phyloP scores from a whole-genome alignment of 495 filamentous ascomycete genomes.

The Penicillium paxilli region DNA sequence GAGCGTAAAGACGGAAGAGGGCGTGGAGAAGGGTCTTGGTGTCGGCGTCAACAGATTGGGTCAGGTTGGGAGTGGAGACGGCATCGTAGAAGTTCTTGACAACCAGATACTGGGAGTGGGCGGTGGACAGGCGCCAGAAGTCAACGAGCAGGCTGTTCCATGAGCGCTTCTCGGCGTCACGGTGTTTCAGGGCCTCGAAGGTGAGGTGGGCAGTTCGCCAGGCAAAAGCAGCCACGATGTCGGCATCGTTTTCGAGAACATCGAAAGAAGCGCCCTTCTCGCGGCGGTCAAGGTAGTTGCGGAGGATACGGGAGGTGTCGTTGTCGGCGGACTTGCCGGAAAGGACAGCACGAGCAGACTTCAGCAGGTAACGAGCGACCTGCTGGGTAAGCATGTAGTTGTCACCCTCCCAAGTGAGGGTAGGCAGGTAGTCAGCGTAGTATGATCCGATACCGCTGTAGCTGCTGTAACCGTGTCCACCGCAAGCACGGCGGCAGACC shows the following conservation, averaged over 20 bases:
- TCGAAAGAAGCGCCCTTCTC: constrained; percentile 70
- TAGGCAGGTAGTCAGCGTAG: constrained; percentile 71
- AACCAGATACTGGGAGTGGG: constrained; percentile 67
- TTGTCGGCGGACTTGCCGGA: constrained; percentile 54
- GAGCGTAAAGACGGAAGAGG: constrained; percentile 65
- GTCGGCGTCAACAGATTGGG: constrained; percentile 48
- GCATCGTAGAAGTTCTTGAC: constrained; percentile 73
- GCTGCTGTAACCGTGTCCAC: constrained; percentile 71
- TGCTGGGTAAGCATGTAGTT: constrained; percentile 81
- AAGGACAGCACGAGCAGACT: constrained; percentile 63
- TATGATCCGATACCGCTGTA: constrained; percentile 67
- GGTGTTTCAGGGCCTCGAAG: constrained; percentile 70
- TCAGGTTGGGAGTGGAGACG: constrained; percentile 50
- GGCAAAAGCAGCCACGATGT: constrained; percentile 68
- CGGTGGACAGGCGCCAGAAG: constrained; percentile 69
- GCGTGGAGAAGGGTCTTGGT: constrained; percentile 55
- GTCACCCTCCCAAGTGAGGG: constrained; percentile 65
- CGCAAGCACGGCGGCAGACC: constrained; percentile 68
- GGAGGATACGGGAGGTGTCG: constrained; percentile 59
- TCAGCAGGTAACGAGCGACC: constrained; percentile 69
- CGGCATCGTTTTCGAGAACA: constrained; percentile 59
- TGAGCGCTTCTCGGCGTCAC: constrained; percentile 65
- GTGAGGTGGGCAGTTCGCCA: constrained; percentile 69
- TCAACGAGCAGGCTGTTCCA: constrained; percentile 74
- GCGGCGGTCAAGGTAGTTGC: constrained; percentile 56